These are phyloP conservation scores for Mycena rebaudengoi DNA, from an alignment of 768 basidiomycete species.

Conservation along the genomic window DNA sequence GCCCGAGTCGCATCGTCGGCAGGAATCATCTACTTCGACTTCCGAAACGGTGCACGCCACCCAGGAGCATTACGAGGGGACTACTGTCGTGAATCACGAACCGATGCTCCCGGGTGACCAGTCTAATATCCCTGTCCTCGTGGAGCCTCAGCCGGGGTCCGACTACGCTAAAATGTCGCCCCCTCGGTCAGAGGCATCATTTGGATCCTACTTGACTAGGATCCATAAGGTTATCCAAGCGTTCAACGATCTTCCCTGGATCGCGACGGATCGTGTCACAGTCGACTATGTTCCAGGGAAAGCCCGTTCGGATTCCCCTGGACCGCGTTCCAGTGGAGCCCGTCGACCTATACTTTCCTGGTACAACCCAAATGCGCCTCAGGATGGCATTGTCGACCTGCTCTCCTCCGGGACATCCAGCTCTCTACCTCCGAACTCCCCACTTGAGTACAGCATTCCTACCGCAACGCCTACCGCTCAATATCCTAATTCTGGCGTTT, in stretches of 20 bases:
- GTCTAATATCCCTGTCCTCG: constrained; percentile 45
- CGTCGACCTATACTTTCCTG: constrained; percentile 37
- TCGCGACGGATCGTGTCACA: constrained; percentile 49
- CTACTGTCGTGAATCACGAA: constrained; percentile 29
- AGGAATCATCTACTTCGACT: constrained; percentile 24
- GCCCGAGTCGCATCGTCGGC: constrained; percentile 23
- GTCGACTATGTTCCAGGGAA: constrained; percentile 53
- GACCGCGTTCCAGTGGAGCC: constrained; percentile 5
- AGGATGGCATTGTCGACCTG: constrained; percentile 15
- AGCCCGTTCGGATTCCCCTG: background rate
- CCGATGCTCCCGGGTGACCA: constrained; percentile 22
- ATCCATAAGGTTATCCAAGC: constrained; percentile 43
- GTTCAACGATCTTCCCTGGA: constrained; percentile 55
- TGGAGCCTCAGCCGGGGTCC: constrained; percentile 50
- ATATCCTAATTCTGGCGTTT: background rate
- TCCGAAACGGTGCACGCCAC: constrained; percentile 32
- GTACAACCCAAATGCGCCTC: constrained; percentile 29
- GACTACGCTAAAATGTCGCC: constrained; percentile 61
- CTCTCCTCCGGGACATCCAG: background rate
- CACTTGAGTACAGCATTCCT: constrained; percentile 5
- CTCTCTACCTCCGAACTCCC: constrained; percentile 5
- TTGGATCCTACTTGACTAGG: constrained; percentile 43
- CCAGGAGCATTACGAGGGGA: constrained; percentile 32
- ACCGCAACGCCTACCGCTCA: background rate
- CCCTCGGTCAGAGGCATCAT: constrained; percentile 43